Evolutionary conservation across 2,329 filamentous ascomycete genomes (phyloP).

Genomic region (Penicillium oxalicum): DNA sequence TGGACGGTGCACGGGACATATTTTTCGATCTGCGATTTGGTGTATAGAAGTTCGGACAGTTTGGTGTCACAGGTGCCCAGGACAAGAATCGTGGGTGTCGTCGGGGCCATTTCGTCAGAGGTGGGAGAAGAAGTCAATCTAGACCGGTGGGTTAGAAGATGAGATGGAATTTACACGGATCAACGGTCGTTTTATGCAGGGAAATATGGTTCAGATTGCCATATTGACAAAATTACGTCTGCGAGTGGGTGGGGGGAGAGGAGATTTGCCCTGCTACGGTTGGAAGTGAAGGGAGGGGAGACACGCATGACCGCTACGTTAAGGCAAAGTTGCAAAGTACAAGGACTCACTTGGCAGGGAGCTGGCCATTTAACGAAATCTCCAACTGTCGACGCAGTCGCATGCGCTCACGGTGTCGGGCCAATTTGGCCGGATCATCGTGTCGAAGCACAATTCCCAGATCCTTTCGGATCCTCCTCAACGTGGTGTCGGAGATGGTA

Average conservation of each 20-base stretch:
- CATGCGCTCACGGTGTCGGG: background rate
- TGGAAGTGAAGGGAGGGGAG: no score
- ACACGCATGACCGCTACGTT: no score
- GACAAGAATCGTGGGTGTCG: slow-evolving; percentile 44
- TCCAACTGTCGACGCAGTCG: background rate
- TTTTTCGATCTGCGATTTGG: slow-evolving; percentile 44
- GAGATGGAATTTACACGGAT: background rate
- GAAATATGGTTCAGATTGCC: no score
- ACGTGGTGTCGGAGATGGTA: background rate
- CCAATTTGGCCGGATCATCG: background rate
- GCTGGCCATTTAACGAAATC: background rate
- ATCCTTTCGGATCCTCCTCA: background rate
- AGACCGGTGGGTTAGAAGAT: background rate
- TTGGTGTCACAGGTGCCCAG: slow-evolving; percentile 63
- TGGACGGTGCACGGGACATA: slow-evolving; percentile 33
- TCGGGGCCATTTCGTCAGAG: slow-evolving; percentile 4
- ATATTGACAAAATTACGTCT: no score
- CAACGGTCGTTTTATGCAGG: background rate
- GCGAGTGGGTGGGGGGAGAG: no score
- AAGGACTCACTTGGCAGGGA: background rate
- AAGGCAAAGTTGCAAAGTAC: background rate
- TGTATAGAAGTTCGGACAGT: slow-evolving; percentile 52
- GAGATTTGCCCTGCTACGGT: no score
- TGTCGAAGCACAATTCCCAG: background rate
- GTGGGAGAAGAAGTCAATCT: background rate